Percentiles rank a stretch among this genome's conserved stretches.
phyloP scores from a whole-genome alignment of 371 early-diverging fungal genomes.

The Mucor mucedo region DNA sequence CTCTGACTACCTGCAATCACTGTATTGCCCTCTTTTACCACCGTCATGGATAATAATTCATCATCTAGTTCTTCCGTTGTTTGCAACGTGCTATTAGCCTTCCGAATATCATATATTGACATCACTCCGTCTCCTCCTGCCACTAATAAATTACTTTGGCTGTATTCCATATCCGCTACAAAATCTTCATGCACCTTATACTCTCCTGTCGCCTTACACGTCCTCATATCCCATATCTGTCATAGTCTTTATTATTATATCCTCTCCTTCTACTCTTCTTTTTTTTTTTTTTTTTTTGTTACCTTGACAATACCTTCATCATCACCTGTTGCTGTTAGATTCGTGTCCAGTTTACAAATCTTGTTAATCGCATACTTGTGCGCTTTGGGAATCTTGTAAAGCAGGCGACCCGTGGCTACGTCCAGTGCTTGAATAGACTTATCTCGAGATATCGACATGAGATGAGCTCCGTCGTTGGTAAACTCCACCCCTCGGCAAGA shows the following conservation, averaged over 20 bases:
- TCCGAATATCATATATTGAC: slow-evolving; percentile 84
- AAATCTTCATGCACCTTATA: slow-evolving; percentile 85
- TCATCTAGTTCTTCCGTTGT: slow-evolving; percentile 87
- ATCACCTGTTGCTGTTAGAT: slow-evolving; percentile 83
- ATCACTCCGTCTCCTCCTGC: slow-evolving; percentile 87
- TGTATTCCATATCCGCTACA: slow-evolving; percentile 79
- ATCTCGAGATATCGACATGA: slow-evolving; percentile 73
- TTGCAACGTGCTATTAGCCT: slow-evolving; percentile 62
- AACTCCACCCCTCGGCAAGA: slow-evolving; percentile 87
- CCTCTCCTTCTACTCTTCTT: neutral
- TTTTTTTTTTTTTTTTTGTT: slow-evolving; percentile 3
- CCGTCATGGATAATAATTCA: slow-evolving; percentile 79
- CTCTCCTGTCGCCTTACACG: slow-evolving; percentile 63
- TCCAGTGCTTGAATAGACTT: slow-evolving; percentile 76
- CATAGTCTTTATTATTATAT: too few relatives aligned
- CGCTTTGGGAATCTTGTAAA: slow-evolving; percentile 34
- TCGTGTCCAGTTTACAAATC: slow-evolving; percentile 66
- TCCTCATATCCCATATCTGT: slow-evolving; percentile 78
- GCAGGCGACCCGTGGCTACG: slow-evolving; percentile 63
- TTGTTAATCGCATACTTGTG: slow-evolving; percentile 77
- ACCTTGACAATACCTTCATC: slow-evolving; percentile 85
- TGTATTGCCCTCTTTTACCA: slow-evolving; percentile 77
- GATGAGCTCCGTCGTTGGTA: slow-evolving; percentile 65
- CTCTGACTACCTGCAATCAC: slow-evolving; percentile 86
- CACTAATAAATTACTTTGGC: slow-evolving; percentile 70